Evolutionary conservation across 1,139 yeast genomes (phyloP).

Genomic region (Yarrowia galli): DNA sequence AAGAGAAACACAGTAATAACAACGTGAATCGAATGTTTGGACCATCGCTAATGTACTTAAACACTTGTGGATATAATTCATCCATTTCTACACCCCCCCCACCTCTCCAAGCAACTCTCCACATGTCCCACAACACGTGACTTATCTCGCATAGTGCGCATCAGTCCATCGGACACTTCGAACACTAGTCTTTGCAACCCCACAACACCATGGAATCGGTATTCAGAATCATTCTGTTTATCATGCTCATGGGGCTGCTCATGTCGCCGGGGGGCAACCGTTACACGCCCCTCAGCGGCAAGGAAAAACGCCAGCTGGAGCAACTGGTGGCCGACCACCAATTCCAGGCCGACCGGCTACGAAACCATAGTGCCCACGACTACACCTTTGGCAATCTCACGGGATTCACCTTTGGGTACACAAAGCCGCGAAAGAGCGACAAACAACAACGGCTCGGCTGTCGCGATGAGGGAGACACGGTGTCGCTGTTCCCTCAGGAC

Average conservation of each 20-base stretch:
- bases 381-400: conserved; percentile 27
- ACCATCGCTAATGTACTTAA: too few species aligned
- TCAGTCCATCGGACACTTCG: conserved; percentile 11
- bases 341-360: conserved; percentile 30
- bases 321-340: conserved; percentile 20
- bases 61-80: too few species aligned
- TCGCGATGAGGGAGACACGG: conserved; percentile 14
- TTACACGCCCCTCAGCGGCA: conserved; percentile 30
- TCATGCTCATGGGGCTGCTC: conserved; percentile 39
- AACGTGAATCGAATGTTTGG: background rate
- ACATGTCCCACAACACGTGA: conserved; percentile 6
- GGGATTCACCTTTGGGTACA: conserved; percentile 34
- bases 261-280: conserved; percentile 38
- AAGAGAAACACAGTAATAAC: background rate
- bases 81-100: too few species aligned
- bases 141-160: conserved; percentile 36
- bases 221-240: conserved; percentile 38
- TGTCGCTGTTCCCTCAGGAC: conserved; percentile 20
- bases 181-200: conserved; percentile 14
- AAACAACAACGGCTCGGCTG: conserved; percentile 16
- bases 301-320: conserved; percentile 35
- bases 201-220: conserved; percentile 36
- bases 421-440: conserved; percentile 18
- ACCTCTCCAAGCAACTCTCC: background rate
- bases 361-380: conserved; percentile 14